phyloP scores from a whole-genome alignment of 805 yeast genomes.

The Danielia reshetovae region DNA sequence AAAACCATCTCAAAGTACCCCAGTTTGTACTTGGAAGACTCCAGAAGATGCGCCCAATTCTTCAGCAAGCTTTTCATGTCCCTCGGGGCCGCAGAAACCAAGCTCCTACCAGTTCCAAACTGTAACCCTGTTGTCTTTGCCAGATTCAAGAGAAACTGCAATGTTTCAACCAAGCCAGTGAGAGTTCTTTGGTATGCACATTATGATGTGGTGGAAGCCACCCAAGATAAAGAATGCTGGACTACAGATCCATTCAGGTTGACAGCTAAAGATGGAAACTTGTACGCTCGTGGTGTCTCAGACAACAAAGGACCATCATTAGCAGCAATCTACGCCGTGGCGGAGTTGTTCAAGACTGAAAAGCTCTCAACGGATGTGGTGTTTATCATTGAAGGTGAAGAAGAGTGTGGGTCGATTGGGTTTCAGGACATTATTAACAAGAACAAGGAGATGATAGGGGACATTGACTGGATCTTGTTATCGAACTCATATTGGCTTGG shows the following conservation, averaged over 20 bases:
- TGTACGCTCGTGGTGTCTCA: conserved; percentile 89
- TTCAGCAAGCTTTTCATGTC: conserved; percentile 57
- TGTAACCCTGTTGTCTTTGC: conserved; percentile 89
- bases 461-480: conserved; percentile 82
- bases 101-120: conserved; percentile 65
- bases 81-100: conserved; percentile 67
- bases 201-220: conserved; percentile 89
- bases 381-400: conserved; percentile 91
- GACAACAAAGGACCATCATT: conserved; percentile 93
- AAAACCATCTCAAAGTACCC: conserved; percentile 77
- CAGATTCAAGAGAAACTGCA: conserved; percentile 45
- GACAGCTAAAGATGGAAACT: conserved; percentile 75
- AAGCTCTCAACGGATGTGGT: conserved; percentile 68
- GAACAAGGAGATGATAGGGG: conserved; percentile 53
- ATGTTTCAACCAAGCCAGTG: conserved; percentile 8
- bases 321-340: conserved; percentile 84
- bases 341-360: conserved; percentile 53
- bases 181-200: conserved; percentile 89
- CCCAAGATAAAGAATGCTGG: conserved; percentile 57
- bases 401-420: conserved; percentile 89
- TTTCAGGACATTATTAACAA: conserved; percentile 63
- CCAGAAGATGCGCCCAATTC: conserved; percentile 81
- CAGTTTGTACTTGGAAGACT: conserved; percentile 65
- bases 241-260: conserved; percentile 71
- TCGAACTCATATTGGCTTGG: conserved; percentile 95